Evolutionary conservation across 1,139 yeast genomes (phyloP).

Genomic region (Yamadazyma blattariae): DNA sequence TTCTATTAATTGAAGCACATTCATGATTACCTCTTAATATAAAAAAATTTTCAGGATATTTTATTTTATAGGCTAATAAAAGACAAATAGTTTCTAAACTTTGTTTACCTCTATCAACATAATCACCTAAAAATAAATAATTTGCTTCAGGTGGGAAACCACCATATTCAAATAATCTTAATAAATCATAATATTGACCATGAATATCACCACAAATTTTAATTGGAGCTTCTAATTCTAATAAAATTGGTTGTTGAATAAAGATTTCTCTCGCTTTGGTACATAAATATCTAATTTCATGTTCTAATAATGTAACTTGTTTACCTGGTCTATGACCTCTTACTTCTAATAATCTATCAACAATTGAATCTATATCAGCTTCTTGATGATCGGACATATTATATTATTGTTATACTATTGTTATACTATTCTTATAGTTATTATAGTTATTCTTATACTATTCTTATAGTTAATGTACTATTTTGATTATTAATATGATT

Average conservation of each 20-base stretch:
- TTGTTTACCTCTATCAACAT: slow-evolving; percentile 98
- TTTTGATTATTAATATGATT: too few species aligned
- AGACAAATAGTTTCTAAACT: slow-evolving; percentile 92
- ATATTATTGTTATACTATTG: too few species aligned
- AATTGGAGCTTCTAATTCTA: slow-evolving; percentile 96
- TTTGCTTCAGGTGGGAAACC: slow-evolving; percentile 99
- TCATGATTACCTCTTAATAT: slow-evolving; percentile 95
- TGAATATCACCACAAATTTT: slow-evolving; percentile 95
- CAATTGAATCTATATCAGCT: slow-evolving; percentile 95
- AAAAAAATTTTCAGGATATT: slow-evolving; percentile 96
- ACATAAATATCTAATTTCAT: slow-evolving; percentile 91
- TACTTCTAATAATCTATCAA: slow-evolving; percentile 93
- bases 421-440: too few species aligned
- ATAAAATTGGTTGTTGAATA: slow-evolving; percentile 92
- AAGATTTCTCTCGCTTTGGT: slow-evolving; percentile 97
- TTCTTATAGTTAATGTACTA: too few species aligned
- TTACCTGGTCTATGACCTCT: slow-evolving; percentile 98
- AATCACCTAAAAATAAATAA: slow-evolving; percentile 91
- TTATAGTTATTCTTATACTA: too few species aligned
- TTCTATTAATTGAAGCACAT: slow-evolving; percentile 95
- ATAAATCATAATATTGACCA: slow-evolving; percentile 94
- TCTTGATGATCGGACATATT: slow-evolving; percentile 63
- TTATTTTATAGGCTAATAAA: slow-evolving; percentile 90
- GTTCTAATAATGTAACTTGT: slow-evolving; percentile 90
- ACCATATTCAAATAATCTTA: slow-evolving; percentile 94